These are phyloP conservation scores for Aspergillus alliaceus DNA, from an alignment of 2,329 filamentous ascomycete species.

Conservation along the genomic window DNA sequence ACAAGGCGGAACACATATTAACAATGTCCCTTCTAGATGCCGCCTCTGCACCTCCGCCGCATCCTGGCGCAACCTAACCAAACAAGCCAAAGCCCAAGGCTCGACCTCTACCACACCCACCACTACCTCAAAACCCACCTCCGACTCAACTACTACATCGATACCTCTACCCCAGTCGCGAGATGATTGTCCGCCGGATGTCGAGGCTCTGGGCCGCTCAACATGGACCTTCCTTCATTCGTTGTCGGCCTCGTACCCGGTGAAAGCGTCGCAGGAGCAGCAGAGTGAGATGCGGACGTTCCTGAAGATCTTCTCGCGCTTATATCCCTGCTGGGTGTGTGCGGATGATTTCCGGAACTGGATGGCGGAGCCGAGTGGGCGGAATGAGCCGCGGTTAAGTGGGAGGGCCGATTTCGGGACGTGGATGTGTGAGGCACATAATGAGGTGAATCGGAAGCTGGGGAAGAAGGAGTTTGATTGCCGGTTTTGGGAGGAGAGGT, in stretches of 20 bases:
- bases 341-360: slow-evolving; percentile 87
- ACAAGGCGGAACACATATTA: too few species aligned
- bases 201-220: slow-evolving; percentile 79
- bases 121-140: background rate
- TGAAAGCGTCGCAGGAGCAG: slow-evolving; percentile 63
- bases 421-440: slow-evolving; percentile 54
- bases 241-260: slow-evolving; percentile 84
- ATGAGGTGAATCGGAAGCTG: slow-evolving; percentile 65
- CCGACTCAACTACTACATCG: background rate
- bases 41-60: slow-evolving; percentile 50
- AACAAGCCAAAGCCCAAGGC: slow-evolving; percentile 40
- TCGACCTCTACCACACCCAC: slow-evolving; percentile 29
- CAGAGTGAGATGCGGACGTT: slow-evolving; percentile 78
- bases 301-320: slow-evolving; percentile 73
- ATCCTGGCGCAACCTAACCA: slow-evolving; percentile 48
- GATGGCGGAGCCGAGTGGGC: slow-evolving; percentile 60
- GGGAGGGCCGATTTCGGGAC: slow-evolving; percentile 49
- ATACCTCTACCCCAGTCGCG: background rate
- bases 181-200: slow-evolving; percentile 81
- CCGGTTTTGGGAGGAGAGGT: slow-evolving; percentile 85
- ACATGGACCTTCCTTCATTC: slow-evolving; percentile 94
- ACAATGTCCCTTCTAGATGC: too few species aligned
- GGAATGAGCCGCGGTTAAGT: slow-evolving; percentile 63
- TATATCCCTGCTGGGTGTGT: slow-evolving; percentile 96
- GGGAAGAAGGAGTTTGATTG: slow-evolving; percentile 94